Base-by-base conservation (phyloP, 805 yeast genomes). In the Teunomyces cretensis region DNA sequence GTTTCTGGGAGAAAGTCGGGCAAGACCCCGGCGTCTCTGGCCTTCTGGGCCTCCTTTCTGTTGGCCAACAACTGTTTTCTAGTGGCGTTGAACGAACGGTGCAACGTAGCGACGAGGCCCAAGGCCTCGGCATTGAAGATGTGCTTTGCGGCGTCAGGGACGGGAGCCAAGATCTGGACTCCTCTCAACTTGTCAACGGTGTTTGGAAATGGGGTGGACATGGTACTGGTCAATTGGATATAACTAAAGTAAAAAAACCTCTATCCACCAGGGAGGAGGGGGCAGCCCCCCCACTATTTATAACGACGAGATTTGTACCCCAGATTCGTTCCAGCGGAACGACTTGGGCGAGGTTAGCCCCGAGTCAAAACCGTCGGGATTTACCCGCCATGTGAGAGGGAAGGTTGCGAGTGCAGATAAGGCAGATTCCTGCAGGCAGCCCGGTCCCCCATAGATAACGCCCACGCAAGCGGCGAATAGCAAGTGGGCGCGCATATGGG, bases 1-100 rank as follows among this genome's bases (percentile, higher is more conserved):
- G 91, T 86, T 61, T 83, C 91, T 22, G 79, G 78, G 45, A 84
- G 69, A 62, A 83, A 86, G 54, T 79, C 80, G 49, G 88, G 78
- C 51, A 75, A 70, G 33, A 71, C 67, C 39, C 90, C 91, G 7
- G 68, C 61, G 58, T 86, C 91, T 52, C 88, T 72, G 53, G 70
- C 67, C 37, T 69, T 66, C 67, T 86, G 92, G 39, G 80, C 79
- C 13, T 61, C 58, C 55, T 80, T 76, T 70, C 94, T 78, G 67
- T 82, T 81, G 39, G 72, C 75, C 52, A 86, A 70, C 50, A 86
- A 70, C 48, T 74, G 68, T 54, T 75, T 70, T 66, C 94, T 79
- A 41, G 74, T 79, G 30, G 60, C 68, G 62, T 86, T 82, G 74
- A 86, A 86, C 42, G 84, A 74, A 61, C 89, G 80, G 65, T 86